phyloP scores from a whole-genome alignment of 352 stramenopile genomes.

The Phytophthora litchii region DNA sequence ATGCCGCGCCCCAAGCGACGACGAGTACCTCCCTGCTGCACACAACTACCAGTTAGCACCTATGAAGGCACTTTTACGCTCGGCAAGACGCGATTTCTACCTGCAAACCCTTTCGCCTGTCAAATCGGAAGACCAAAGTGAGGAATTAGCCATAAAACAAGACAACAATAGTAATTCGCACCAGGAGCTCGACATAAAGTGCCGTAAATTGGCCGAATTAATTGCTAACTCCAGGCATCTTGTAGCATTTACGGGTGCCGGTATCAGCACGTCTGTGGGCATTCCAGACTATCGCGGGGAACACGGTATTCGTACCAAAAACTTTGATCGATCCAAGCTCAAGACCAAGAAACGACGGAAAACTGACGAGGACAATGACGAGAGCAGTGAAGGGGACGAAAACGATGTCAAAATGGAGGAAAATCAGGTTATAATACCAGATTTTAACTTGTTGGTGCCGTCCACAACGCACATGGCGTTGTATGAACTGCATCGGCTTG shows the following conservation, averaged over 20 bases:
- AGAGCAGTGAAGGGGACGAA: constrained; percentile 17
- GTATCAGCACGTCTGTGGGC: constrained; percentile 80
- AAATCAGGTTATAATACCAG: constrained; percentile 40
- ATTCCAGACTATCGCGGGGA: constrained; percentile 86
- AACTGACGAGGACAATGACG: constrained; percentile 19
- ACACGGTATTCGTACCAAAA: constrained; percentile 76
- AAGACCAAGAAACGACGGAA: constrained; percentile 35
- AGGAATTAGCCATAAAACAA: constrained; percentile 5
- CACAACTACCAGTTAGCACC: constrained; percentile 34
- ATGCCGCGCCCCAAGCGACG: constrained; percentile 36
- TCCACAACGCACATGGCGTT: constrained; percentile 86
- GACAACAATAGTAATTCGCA: constrained; percentile 7
- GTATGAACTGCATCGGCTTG: constrained; percentile 72
- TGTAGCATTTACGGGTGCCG: constrained; percentile 82
- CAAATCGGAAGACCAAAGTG: constrained; percentile 10
- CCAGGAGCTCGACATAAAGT: constrained; percentile 57
- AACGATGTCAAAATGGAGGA: constrained; percentile 16
- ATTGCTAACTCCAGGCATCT: constrained; percentile 69
- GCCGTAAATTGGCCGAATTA: constrained; percentile 58
- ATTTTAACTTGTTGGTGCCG: constrained; percentile 73
- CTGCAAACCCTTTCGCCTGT: constrained; percentile 22
- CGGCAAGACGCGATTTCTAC: constrained; percentile 34
- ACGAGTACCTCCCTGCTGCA: constrained; percentile 30
- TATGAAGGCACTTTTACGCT: constrained; percentile 34
- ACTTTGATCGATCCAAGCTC: constrained; percentile 41